Evolutionary conservation across 768 basidiomycete genomes (phyloP), one percentile per base, ranked within the genome.

Genomic region (Hortiboletus campestris): DNA sequence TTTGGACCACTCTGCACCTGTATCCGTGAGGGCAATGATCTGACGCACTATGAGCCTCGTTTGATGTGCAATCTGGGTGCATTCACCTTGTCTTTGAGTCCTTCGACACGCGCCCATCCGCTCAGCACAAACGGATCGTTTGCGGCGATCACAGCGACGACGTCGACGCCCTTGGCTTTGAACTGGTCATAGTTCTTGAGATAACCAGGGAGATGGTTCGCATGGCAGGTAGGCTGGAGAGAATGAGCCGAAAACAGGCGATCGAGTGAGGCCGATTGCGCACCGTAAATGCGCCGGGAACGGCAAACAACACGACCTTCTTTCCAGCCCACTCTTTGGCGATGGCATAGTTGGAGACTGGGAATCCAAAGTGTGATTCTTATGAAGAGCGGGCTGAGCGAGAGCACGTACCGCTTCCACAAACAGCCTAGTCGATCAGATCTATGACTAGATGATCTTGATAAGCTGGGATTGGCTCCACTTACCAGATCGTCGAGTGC

Each of bases 251-350:
- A 13, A 40, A 20, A 25, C 19, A 8, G 4, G 36, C 16, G 51
- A 57, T 53, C 40, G 14, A 11, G 39, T 8, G 32, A 49, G 44
- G 51, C 53, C 44, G 6, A 31, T 12, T 46, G 57, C 84, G 56
- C 58, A 89, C 89, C 16, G 89, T 89, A 75, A 91, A 90, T 16
- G 89, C 88, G 44, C 90, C 90, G 17, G 89, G 90, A 34, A 91
- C 88, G 53, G 87, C 76, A 68, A 92, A 79, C 49, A 91, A 65
- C 36, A 91, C 86, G 49, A 92, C 87, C 68, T 87, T 89, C 77
- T 92, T 92, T 65, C 84, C 85, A 70, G 85, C 86, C 87, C 87
- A 91, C 45, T 80, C 77, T 55, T 84, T 75, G 28, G 82, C 14
- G 55, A 65, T 88, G 38, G 71, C 73, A 58, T 89, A 72, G 39